Conservation (phyloP, 345 rosid genomes). For the Rhizophora mangle region DNA sequence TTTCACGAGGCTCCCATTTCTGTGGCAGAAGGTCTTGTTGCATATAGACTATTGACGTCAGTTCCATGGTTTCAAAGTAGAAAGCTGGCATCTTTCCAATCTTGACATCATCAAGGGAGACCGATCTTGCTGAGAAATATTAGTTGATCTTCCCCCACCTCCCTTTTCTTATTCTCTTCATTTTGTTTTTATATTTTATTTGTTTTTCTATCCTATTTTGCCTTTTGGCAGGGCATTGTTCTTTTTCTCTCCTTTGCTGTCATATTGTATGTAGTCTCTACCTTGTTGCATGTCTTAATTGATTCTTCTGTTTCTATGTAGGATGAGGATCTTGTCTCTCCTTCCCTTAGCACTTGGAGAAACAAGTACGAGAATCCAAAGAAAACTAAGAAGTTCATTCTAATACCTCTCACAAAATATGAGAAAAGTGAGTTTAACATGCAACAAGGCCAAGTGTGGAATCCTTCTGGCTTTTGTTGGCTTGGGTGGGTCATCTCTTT, state of each 20-base stretch:
- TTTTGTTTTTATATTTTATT: background rate
- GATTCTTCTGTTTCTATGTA: constrained; percentile 19
- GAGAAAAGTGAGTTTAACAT: background rate
- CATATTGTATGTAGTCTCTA: background rate
- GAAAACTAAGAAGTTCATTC: constrained; percentile 22
- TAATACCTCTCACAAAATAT: background rate
- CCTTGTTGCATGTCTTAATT: background rate
- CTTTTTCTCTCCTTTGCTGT: background rate
- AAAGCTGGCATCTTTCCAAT: background rate
- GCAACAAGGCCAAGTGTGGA: too few species aligned
- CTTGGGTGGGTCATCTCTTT: too few species aligned
- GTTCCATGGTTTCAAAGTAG: background rate
- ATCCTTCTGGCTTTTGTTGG: background rate
- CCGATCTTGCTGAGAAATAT: background rate
- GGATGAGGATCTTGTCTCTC: constrained; percentile 68
- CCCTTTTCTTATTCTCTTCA: background rate
- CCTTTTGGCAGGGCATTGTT: background rate
- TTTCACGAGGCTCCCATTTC: too few species aligned
- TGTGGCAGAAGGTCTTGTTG: too few species aligned
- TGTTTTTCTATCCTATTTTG: background rate
- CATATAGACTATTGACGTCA: too few species aligned
- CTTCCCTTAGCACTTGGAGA: constrained; percentile 41
- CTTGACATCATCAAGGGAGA: background rate
- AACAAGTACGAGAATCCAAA: constrained; percentile 37
- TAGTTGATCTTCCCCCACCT: background rate